Conservation (phyloP, 257 asterid species). For the Vinca minor region DNA sequence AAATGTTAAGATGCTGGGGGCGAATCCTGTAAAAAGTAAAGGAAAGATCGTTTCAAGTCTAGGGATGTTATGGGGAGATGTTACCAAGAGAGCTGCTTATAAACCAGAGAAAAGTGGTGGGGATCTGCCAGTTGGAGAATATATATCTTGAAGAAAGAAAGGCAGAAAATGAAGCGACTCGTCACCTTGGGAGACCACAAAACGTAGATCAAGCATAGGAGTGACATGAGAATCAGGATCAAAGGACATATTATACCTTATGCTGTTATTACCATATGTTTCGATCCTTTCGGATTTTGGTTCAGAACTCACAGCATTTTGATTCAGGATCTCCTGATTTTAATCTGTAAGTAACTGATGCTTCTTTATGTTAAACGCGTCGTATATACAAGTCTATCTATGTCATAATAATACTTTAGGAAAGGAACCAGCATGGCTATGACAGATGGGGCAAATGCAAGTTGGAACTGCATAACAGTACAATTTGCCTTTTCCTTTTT, state of each 20-base stretch:
- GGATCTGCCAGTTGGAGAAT: constrained; percentile 46
- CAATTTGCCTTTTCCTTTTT: not conserved
- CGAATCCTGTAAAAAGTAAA: constrained; percentile 8
- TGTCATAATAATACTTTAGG: not conserved
- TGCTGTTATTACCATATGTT: constrained; percentile 13
- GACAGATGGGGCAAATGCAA: not conserved
- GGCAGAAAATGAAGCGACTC: constrained; percentile 43
- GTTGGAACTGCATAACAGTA: not conserved
- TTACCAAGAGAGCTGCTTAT: constrained; percentile 25
- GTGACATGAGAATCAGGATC: constrained; percentile 5
- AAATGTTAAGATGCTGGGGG: not conserved
- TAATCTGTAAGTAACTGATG: not conserved
- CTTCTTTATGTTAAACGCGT: not conserved
- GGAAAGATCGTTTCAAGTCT: constrained; percentile 2
- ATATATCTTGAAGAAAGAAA: constrained; percentile 29
- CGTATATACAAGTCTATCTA: not conserved
- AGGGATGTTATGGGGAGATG: constrained; percentile 18
- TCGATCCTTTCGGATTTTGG: constrained; percentile 22
- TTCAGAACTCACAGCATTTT: not conserved
- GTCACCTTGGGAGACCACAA: constrained; percentile 46
- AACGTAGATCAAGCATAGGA: constrained; percentile 4
- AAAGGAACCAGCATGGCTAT: not conserved
- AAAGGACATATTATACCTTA: constrained; percentile 21
- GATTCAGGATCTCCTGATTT: not conserved
- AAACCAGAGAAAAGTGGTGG: constrained; percentile 36